Base-by-base conservation (phyloP, 1,139 yeast genomes). In the Trichomonascaceae sp. region DNA sequence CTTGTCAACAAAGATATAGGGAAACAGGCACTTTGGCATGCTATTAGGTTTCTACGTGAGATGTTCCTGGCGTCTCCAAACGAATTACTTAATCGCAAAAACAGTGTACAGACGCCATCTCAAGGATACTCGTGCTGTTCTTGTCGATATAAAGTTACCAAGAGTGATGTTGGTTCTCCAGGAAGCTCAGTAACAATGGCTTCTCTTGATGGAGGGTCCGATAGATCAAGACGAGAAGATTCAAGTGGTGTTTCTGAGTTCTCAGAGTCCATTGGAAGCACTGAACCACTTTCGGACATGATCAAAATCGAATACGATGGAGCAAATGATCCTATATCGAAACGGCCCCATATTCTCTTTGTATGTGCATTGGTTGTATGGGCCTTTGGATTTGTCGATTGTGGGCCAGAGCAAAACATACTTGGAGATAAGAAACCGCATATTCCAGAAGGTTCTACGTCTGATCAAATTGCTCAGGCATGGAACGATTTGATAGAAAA, bases 341-440 rank as follows among this genome's bases (percentile, higher is more conserved):
- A 82, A 60, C 72, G 89, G 47, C 77, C 83, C 20, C 80, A 82
- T 59, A 78, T 81, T 39, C 66, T 84, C 18, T 81, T 80, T 6
- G 69, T 80, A 52, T 75, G 81, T 3, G 71, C 80, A 0, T 63
- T 84, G 51, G 73, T 84, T 39, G 68, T 84, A 2, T 85, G 87
- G 85, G 74, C 82, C 0, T 84, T 76, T 60, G 79, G 78, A 51
- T 83, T 70, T 64, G 71, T 74, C 27, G 63, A 73, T 2, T 73
- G 74, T 46, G 90, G 90, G 0, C 83, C 86, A 0, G 89, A 84
- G 61, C 65, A 72, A 2, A 64, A 66, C 18, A 67, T 62, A 39
- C 55, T 58, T 39, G 55, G 47, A 12, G 52, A 53, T 44, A 15
- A 24, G n/a, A 57, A 55, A 19, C 60, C 60, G 1, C 46, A 45